Conservation (phyloP, 352 stramenopile species). For the Phytophthora tentaculata region DNA sequence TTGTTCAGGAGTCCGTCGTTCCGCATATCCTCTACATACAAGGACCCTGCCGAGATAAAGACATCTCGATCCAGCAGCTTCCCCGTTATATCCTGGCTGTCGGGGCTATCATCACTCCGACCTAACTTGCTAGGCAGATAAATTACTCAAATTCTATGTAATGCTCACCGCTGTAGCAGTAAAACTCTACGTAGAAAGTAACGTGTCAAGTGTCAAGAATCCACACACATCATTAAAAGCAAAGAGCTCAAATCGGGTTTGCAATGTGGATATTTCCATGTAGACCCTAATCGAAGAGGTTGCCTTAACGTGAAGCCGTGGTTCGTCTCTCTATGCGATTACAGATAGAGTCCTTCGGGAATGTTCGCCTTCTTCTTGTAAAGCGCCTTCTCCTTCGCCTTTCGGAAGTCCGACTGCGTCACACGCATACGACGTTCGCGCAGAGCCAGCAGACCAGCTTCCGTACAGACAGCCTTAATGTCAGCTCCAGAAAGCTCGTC, state of each 20-base stretch:
- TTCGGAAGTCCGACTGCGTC: constrained; percentile 99
- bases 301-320: constrained; percentile 6
- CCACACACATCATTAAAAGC: constrained; percentile 12
- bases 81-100: constrained; percentile 46
- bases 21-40: constrained; percentile 15
- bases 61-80: constrained; percentile 27
- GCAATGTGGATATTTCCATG: constrained; percentile 28
- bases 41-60: constrained; percentile 24
- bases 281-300: constrained; percentile 26
- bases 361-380: constrained; percentile 99
- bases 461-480: constrained; percentile 99
- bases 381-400: constrained; percentile 99
- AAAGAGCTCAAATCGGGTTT: constrained; percentile 35
- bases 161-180: constrained; percentile 14
- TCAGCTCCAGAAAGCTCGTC: constrained; percentile 99
- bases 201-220: constrained; percentile 28
- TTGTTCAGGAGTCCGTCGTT: constrained; percentile 30
- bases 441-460: constrained; percentile 98
- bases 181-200: constrained; percentile 25
- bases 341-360: constrained; percentile 99
- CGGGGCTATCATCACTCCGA: constrained; percentile 35
- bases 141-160: constrained; percentile 14
- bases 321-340: constrained; percentile 50
- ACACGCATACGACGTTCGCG: constrained; percentile 99
- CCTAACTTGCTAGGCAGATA: constrained; percentile 28